Percentiles rank a stretch among this genome's conserved stretches.
phyloP scores from a whole-genome alignment of 2,329 filamentous ascomycete species.

The Rachicladosporium sp. region DNA sequence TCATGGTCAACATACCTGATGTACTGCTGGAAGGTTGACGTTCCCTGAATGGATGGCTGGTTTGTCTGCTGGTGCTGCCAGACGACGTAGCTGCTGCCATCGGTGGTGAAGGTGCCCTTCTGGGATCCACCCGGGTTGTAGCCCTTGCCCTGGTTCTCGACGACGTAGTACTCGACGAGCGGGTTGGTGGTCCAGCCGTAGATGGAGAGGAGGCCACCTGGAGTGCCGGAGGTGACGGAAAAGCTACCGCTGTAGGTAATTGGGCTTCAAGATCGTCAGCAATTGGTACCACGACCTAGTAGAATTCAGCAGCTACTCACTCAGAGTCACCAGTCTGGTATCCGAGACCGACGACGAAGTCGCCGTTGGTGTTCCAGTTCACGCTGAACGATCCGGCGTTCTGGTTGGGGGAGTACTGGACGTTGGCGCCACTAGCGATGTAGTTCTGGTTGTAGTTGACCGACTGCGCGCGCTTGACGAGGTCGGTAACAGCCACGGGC shows the following conservation, averaged over 20 bases:
- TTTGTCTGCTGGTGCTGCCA: slow-evolving; percentile 34
- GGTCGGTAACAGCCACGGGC: not conserved
- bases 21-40: slow-evolving; percentile 37
- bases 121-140: slow-evolving; percentile 34
- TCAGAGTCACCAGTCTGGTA: slow-evolving; percentile 8
- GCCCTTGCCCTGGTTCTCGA: slow-evolving; percentile 38
- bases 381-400: slow-evolving; percentile 11
- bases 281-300: no score
- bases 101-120: slow-evolving; percentile 39
- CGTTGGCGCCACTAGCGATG: slow-evolving; percentile 8
- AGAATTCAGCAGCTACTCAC: not conserved
- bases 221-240: slow-evolving; percentile 35
- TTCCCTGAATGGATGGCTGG: slow-evolving; percentile 39
- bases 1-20: no score
- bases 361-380: slow-evolving; percentile 9
- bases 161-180: slow-evolving; percentile 46
- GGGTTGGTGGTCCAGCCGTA: slow-evolving; percentile 47
- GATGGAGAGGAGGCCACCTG: slow-evolving; percentile 40
- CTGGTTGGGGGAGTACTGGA: slow-evolving; percentile 3
- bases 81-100: slow-evolving; percentile 43
- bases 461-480: slow-evolving; percentile 2
- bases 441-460: slow-evolving; percentile 12
- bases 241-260: slow-evolving; percentile 41
- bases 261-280: slow-evolving; percentile 21
- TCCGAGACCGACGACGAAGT: slow-evolving; percentile 14